A percentile compares a stretch with the other conserved stretches of the same genome.
Evolutionary conservation across 2,329 filamentous ascomycete genomes (phyloP).

Genomic region (Rutstroemia sydowiana): DNA sequence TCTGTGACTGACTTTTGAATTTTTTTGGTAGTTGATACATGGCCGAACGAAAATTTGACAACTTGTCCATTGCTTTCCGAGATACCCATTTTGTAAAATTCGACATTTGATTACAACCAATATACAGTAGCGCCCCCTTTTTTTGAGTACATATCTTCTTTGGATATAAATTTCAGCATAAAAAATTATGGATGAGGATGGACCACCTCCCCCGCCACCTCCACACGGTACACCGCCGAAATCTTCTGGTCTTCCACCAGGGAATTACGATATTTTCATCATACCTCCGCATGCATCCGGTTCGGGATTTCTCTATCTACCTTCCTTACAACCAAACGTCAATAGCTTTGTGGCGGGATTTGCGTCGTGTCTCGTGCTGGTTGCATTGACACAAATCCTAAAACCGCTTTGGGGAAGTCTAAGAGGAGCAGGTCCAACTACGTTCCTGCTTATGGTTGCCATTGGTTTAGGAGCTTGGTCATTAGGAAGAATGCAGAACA

Average conservation of each 20-base stretch:
- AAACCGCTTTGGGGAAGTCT: slow-evolving; percentile 65
- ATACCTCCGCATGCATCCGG: slow-evolving; percentile 88
- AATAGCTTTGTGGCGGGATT: slow-evolving; percentile 91
- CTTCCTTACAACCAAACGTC: slow-evolving; percentile 73
- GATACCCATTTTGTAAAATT: not conserved
- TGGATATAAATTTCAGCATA: not conserved
- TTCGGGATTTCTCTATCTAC: slow-evolving; percentile 87
- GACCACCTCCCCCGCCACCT: slow-evolving; percentile 63
- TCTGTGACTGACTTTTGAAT: slow-evolving; percentile 1
- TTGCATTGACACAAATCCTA: slow-evolving; percentile 65
- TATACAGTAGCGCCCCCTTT: not conserved
- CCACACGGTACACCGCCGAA: slow-evolving; percentile 76
- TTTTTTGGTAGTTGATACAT: not conserved
- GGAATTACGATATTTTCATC: slow-evolving; percentile 96
- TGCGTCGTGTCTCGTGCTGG: slow-evolving; percentile 63
- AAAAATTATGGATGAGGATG: slow-evolving; percentile 7
- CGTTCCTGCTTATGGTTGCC: slow-evolving; percentile 62
- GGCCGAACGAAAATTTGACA: not conserved
- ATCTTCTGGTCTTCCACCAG: slow-evolving; percentile 66
- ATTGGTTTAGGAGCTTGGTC: slow-evolving; percentile 77
- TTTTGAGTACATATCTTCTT: slow-evolving; percentile 1
- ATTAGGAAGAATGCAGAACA: slow-evolving; percentile 56
- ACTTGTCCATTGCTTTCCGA: not conserved
- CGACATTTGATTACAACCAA: too few relatives aligned
- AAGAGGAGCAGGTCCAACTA: slow-evolving; percentile 62